These are phyloP conservation scores for Cryptosporidium meleagridis DNA, from an alignment of 169 alveolate genomes.

Conservation along the genomic window DNA sequence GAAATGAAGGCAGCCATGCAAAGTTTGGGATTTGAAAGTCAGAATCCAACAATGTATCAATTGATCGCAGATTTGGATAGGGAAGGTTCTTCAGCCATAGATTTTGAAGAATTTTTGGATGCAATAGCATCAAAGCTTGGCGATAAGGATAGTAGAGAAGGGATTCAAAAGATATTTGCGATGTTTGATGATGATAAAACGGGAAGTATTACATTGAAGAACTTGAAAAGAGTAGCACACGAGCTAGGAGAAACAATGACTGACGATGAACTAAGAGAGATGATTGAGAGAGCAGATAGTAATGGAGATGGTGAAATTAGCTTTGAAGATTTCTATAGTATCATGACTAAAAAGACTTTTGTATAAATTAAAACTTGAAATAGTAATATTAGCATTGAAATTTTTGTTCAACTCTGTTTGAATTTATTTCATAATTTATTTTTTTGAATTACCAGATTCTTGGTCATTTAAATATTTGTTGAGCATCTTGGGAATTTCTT, in stretches of 20 bases:
- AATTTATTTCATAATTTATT: neutral
- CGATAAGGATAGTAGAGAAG: slow-evolving; percentile 97
- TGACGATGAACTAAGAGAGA: slow-evolving; percentile 97
- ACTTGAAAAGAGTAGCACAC: slow-evolving; percentile 96
- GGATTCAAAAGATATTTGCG: slow-evolving; percentile 95
- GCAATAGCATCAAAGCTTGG: slow-evolving; percentile 97
- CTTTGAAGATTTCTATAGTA: slow-evolving; percentile 97
- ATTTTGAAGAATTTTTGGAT: slow-evolving; percentile 97
- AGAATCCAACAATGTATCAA: slow-evolving; percentile 97
- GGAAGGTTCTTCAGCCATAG: slow-evolving; percentile 94
- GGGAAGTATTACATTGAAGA: slow-evolving; percentile 93
- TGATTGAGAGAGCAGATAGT: slow-evolving; percentile 98
- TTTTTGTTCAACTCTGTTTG: neutral
- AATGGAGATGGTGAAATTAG: slow-evolving; percentile 98
- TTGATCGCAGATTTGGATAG: slow-evolving; percentile 98
- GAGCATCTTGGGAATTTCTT: slow-evolving; percentile 41
- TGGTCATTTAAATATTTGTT: slow-evolving; percentile 10
- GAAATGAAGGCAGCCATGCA: slow-evolving; percentile 99
- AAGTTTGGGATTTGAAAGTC: slow-evolving; percentile 98
- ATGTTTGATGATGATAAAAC: slow-evolving; percentile 97
- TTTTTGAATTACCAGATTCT: neutral
- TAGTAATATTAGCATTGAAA: neutral
- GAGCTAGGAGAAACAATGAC: slow-evolving; percentile 98
- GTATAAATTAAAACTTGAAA: slow-evolving; percentile 81
- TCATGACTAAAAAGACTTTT: slow-evolving; percentile 97